A percentile compares a stretch with the other conserved stretches of the same genome.
These are phyloP conservation scores for Lotus japonicus DNA, from an alignment of 306 rosid genomes.

Conservation along the genomic window DNA sequence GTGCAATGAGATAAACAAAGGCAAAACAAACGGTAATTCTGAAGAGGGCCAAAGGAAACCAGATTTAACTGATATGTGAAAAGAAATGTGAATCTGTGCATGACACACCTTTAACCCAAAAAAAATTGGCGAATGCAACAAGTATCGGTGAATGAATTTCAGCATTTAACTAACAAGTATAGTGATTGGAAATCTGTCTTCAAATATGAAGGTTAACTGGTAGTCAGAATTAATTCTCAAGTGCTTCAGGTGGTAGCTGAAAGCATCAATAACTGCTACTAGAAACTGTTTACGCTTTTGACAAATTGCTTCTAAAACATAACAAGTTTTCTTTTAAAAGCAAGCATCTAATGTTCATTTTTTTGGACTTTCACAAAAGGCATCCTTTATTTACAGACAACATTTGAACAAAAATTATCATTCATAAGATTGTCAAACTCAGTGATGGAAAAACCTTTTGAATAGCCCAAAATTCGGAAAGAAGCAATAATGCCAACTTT, in stretches of 20 bases:
- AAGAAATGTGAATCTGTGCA: not conserved
- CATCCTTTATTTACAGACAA: not conserved
- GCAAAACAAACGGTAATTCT: not conserved
- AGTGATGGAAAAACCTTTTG: not conserved
- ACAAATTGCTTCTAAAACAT: slow-evolving; percentile 1
- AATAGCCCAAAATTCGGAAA: not conserved
- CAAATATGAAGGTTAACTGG: not conserved
- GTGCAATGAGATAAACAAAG: too few relatives aligned
- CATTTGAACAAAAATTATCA: not conserved
- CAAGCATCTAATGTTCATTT: not conserved
- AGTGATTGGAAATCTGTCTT: not conserved
- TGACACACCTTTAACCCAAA: not conserved
- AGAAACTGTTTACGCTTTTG: not conserved
- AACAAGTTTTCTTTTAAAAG: not conserved
- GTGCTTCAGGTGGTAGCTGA: not conserved
- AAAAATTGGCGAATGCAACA: not conserved
- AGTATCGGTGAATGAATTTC: not conserved
- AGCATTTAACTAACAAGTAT: not conserved
- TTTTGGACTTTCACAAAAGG: not conserved
- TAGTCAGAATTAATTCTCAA: not conserved
- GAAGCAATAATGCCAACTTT: not conserved
- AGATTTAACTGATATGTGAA: slow-evolving; percentile 2
- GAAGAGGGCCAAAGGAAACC: not conserved
- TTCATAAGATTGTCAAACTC: not conserved
- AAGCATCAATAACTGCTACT: not conserved